A percentile compares a stretch with the other conserved stretches of the same genome.
Conservation (phyloP, 768 basidiomycete genomes). For the Tylopilus rubrobrunneus region DNA sequence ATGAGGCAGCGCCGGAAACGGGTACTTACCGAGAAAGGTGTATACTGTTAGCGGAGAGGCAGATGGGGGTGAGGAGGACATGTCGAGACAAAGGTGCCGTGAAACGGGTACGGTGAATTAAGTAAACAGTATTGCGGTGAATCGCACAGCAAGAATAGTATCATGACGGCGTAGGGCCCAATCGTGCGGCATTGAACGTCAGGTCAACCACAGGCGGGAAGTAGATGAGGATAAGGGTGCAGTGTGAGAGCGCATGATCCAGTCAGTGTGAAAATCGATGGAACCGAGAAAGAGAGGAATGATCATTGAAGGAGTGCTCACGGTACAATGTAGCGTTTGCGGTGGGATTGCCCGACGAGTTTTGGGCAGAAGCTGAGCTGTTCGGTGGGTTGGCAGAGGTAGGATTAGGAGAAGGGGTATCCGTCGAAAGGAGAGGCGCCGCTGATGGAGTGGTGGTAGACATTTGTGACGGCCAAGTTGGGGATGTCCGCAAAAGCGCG, state of each 20-base stretch:
- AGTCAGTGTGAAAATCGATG: conserved; percentile 18
- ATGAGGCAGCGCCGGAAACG: neutral
- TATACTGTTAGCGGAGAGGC: conserved; percentile 22
- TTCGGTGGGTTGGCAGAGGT: neutral
- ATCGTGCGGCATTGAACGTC: neutral
- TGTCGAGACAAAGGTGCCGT: neutral
- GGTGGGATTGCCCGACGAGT: neutral
- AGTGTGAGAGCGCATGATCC: conserved; percentile 7
- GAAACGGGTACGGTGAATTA: neutral
- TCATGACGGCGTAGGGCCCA: neutral
- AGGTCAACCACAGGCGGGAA: neutral
- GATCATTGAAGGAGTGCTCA: conserved; percentile 13
- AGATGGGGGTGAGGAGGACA: neutral
- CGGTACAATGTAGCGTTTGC: conserved; percentile 27
- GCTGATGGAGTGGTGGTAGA: neutral
- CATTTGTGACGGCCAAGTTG: conserved; percentile 9
- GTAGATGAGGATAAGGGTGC: neutral
- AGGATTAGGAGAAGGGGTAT: neutral
- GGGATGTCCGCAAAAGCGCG: neutral
- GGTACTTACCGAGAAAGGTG: conserved; percentile 30
- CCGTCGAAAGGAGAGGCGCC: neutral
- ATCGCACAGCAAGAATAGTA: conserved; percentile 4
- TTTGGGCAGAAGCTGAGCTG: neutral
- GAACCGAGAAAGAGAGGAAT: neutral
- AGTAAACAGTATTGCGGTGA: neutral